These are phyloP conservation scores for Trichoderma polysporum DNA, from an alignment of 2,329 filamentous ascomycete species.

Conservation along the genomic window DNA sequence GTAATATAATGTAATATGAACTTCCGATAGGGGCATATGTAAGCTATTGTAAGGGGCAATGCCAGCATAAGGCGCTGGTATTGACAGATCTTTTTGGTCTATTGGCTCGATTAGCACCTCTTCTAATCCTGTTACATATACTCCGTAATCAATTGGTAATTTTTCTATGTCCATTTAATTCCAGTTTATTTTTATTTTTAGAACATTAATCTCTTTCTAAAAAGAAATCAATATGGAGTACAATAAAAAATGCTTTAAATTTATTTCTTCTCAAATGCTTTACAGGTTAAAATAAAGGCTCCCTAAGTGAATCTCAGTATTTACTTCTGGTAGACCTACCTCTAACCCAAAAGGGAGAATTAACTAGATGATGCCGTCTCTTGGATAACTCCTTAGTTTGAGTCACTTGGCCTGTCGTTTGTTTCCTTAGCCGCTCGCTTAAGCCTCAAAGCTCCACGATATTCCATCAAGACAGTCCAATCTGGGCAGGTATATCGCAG, in stretches of 20 bases:
- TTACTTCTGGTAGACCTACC: too few species aligned
- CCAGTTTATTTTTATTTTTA: neutral
- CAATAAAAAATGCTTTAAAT: neutral
- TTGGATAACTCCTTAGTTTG: neutral
- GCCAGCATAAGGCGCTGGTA: too few species aligned
- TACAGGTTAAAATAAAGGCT: too few species aligned
- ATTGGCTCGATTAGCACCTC: too few species aligned
- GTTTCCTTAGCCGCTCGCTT: constrained; percentile 1
- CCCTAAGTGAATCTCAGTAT: too few species aligned
- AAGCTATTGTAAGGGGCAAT: too few species aligned
- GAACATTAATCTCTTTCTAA: neutral
- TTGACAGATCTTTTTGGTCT: too few species aligned
- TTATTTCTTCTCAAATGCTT: neutral
- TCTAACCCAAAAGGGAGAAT: neutral
- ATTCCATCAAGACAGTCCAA: neutral
- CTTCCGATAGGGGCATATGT: too few species aligned
- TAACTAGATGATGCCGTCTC: neutral
- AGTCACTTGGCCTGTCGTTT: neutral
- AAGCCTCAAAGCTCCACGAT: neutral
- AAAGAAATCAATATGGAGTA: neutral
- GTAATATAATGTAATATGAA: too few species aligned
- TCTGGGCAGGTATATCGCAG: neutral
- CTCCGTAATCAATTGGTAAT: too few species aligned
- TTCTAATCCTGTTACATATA: too few species aligned
- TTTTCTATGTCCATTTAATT: too few species aligned